phyloP scores from a whole-genome alignment of 306 rosid genomes.

The Mimosa bimucronata region DNA sequence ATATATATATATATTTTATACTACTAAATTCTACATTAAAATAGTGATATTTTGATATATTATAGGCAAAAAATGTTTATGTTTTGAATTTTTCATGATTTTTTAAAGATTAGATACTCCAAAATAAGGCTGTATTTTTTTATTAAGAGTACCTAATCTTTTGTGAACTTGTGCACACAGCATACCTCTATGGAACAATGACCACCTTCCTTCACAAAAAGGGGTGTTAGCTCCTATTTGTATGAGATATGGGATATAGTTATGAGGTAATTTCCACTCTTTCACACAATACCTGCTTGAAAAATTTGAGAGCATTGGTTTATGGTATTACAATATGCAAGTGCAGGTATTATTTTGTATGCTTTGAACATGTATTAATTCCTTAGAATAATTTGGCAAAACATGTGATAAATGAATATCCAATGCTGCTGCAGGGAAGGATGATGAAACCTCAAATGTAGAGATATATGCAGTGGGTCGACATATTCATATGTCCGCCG shows the following conservation, averaged over 20 bases:
- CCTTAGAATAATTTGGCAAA: slow-evolving; percentile 26
- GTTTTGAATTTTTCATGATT: too few species aligned
- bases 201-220: slow-evolving; percentile 1
- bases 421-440: slow-evolving; percentile 53
- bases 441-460: slow-evolving; percentile 36
- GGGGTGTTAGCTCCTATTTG: neutral
- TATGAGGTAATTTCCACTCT: neutral
- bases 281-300: neutral
- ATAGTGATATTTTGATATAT: too few species aligned
- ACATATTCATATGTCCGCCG: slow-evolving; percentile 52
- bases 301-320: slow-evolving; percentile 19
- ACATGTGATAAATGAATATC: slow-evolving; percentile 7
- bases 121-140: too few species aligned
- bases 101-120: too few species aligned
- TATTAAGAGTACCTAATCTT: too few species aligned
- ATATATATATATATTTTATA: too few species aligned
- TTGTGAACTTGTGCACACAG: slow-evolving; percentile 19
- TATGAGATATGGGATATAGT: neutral
- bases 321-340: slow-evolving; percentile 26
- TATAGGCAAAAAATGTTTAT: too few species aligned
- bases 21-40: too few species aligned
- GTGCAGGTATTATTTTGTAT: neutral
- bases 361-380: slow-evolving; percentile 21
- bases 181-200: neutral
- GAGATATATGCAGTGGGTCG: slow-evolving; percentile 52